phyloP scores from a whole-genome alignment of 2,329 filamentous ascomycete species.

The Cladosporium sp. region DNA sequence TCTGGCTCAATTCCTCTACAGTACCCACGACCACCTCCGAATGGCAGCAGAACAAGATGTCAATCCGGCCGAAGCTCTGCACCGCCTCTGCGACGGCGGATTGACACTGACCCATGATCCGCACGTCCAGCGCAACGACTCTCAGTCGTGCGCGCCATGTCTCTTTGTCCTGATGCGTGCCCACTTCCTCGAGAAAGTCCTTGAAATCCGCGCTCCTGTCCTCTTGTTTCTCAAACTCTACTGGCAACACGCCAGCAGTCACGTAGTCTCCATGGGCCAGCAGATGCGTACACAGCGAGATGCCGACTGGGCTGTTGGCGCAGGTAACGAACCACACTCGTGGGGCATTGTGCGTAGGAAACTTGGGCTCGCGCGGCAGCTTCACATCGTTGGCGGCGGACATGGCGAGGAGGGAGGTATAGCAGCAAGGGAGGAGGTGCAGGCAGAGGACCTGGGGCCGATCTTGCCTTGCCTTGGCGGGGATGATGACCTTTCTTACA shows the following conservation, averaged over 20 bases:
- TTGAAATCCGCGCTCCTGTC: constrained; percentile 72
- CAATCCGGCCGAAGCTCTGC: constrained; percentile 76
- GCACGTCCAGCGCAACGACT: constrained; percentile 56
- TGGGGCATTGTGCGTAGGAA: constrained; percentile 61
- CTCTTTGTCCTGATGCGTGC: constrained; percentile 49
- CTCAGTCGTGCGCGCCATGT: constrained; percentile 77
- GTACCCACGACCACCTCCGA: constrained; percentile 87
- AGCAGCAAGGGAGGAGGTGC: neutral
- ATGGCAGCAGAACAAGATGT: constrained; percentile 85
- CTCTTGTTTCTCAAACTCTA: constrained; percentile 68
- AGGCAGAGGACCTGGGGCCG: neutral
- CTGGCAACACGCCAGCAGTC: constrained; percentile 74
- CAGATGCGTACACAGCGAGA: constrained; percentile 74
- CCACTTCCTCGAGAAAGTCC: constrained; percentile 63
- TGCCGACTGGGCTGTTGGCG: constrained; percentile 76
- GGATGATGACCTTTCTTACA: constrained; percentile 8
- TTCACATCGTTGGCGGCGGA: constrained; percentile 25
- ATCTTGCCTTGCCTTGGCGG: constrained; percentile 9
- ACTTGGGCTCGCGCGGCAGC: constrained; percentile 42
- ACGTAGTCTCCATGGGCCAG: constrained; percentile 91
- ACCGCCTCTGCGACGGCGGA: constrained; percentile 84
- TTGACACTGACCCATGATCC: constrained; percentile 67
- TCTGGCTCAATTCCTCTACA: constrained; percentile 81
- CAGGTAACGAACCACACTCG: constrained; percentile 92
- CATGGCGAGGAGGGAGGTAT: constrained; percentile 10